Conservation (phyloP, 1,139 yeast genomes). For the Debaryomycetaceae sp. region DNA sequence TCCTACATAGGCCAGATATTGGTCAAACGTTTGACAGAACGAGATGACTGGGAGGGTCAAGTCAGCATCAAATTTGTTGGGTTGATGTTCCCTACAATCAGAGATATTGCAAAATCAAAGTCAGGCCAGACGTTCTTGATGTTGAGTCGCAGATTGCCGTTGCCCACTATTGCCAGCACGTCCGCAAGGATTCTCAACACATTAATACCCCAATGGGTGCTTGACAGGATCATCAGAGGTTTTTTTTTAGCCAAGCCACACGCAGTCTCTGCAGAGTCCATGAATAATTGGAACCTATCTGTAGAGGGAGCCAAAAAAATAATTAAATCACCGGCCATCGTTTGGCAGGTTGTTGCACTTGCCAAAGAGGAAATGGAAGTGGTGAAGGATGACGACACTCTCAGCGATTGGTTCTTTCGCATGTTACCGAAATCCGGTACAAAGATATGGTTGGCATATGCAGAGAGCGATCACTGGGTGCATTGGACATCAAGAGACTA, state of each 20-base stretch:
- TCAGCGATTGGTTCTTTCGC: constrained; percentile 50
- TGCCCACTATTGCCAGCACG: constrained; percentile 22
- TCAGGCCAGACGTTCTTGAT: constrained; percentile 43
- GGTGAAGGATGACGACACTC: constrained; percentile 39
- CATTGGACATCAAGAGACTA: constrained; percentile 42
- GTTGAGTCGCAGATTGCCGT: constrained; percentile 30
- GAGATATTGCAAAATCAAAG: constrained; percentile 49
- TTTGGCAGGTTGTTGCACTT: constrained; percentile 51
- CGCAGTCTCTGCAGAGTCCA: constrained; percentile 11
- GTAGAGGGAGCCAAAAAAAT: constrained; percentile 42
- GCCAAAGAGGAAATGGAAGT: constrained; percentile 55
- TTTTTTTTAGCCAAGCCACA: constrained; percentile 22
- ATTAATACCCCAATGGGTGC: constrained; percentile 17
- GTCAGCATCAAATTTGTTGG: constrained; percentile 44
- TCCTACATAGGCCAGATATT: constrained; percentile 54
- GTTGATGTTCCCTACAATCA: constrained; percentile 60
- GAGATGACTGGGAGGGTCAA: constrained; percentile 14
- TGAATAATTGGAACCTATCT: constrained; percentile 33
- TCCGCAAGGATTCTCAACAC: constrained; percentile 18
- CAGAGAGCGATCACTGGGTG: constrained; percentile 61
- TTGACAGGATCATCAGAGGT: constrained; percentile 19
- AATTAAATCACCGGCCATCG: constrained; percentile 35
- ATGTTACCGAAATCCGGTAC: constrained; percentile 17
- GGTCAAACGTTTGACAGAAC: constrained; percentile 21
- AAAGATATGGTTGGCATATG: constrained; percentile 55